These are phyloP conservation scores for Arthroderma uncinatum DNA, from an alignment of 2,329 filamentous ascomycete species.

Conservation along the genomic window DNA sequence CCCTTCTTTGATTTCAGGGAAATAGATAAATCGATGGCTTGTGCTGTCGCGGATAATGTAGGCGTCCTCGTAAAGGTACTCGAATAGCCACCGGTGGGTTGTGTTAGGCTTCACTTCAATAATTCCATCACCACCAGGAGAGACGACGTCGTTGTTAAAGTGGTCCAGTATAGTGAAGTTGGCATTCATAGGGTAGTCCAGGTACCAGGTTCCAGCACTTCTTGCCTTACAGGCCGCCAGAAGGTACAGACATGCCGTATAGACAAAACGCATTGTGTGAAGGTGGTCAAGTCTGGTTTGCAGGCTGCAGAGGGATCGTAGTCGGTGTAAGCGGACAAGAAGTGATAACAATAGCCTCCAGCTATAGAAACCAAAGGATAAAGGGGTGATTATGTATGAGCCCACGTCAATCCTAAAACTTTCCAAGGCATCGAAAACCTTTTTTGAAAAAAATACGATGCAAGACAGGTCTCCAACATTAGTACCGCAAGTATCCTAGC, in stretches of 20 bases:
- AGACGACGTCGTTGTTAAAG: neutral
- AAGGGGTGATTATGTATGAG: no score
- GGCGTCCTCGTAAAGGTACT: neutral
- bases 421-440: no score
- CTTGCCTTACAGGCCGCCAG: neutral
- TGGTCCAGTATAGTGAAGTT: neutral
- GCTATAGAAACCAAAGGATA: no score
- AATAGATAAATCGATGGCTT: neutral
- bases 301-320: no score
- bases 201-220: neutral
- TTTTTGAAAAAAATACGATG: no score
- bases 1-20: neutral
- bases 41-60: neutral
- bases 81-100: neutral
- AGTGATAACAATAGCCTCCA: no score
- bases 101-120: neutral
- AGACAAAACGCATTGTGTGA: neutral
- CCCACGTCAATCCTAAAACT: no score
- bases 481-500: no score
- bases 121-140: neutral
- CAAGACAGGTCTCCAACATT: no score
- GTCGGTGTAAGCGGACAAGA: no score
- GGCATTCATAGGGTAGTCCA: neutral
- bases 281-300: no score
- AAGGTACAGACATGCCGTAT: neutral